Evolutionary conservation across 768 basidiomycete species (phyloP).

Genomic region (Naematelia encephala): DNA sequence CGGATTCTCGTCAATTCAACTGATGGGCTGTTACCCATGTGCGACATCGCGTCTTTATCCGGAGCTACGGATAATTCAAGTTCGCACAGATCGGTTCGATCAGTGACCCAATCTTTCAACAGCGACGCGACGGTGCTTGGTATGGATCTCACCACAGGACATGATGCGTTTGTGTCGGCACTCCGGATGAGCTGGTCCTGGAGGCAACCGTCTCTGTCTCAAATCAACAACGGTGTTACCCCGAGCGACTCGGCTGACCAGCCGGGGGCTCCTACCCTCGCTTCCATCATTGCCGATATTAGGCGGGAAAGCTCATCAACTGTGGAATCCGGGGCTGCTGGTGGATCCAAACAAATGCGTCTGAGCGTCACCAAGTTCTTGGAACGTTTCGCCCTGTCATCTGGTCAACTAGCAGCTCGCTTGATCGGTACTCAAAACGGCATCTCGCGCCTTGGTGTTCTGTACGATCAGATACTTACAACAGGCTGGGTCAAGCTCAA

Average conservation of each 20-base stretch:
- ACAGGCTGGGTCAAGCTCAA: conserved; percentile 47
- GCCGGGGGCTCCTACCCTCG: not conserved
- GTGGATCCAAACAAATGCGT: conserved; percentile 10
- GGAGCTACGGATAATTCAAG: conserved; percentile 12
- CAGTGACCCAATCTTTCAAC: conserved; percentile 14
- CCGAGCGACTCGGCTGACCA: no score
- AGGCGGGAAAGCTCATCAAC: conserved; percentile 17
- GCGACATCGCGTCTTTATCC: conserved; percentile 43
- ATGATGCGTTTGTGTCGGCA: conserved; percentile 51
- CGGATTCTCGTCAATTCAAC: conserved; percentile 48
- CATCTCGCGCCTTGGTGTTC: conserved; percentile 44
- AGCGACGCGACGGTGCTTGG: conserved; percentile 44
- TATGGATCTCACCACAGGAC: conserved; percentile 47
- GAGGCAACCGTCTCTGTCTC: conserved; percentile 32
- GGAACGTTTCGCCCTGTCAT: conserved; percentile 42
- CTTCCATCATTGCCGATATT: conserved; percentile 20
- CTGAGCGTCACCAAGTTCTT: conserved; percentile 45
- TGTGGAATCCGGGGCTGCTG: conserved; percentile 13
- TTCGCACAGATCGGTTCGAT: conserved; percentile 6
- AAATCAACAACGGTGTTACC: not conserved
- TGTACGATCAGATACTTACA: conserved; percentile 51
- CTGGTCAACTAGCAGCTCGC: conserved; percentile 34
- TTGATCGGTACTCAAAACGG: conserved; percentile 41
- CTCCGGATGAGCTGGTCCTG: conserved; percentile 49
- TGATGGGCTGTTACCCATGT: conserved; percentile 50